These are phyloP conservation scores for Candida cerambycidarum DNA, from an alignment of 805 yeast genomes.

Conservation along the genomic window DNA sequence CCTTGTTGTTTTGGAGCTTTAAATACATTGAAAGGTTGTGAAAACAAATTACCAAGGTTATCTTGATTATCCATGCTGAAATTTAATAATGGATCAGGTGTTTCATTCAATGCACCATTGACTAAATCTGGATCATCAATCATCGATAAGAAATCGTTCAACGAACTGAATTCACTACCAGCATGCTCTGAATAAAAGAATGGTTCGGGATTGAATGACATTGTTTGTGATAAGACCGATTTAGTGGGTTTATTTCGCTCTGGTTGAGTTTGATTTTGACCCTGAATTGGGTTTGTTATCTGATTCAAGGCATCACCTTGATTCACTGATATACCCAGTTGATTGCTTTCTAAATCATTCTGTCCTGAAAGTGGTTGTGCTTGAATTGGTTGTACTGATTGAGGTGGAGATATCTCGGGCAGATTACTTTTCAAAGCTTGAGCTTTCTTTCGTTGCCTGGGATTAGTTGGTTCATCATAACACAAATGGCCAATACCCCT, in stretches of 20 bases:
- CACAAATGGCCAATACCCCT: constrained; percentile 88
- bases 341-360: neutral
- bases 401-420: constrained; percentile 7
- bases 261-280: constrained; percentile 3
- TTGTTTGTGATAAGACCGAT: constrained; percentile 39
- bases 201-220: constrained; percentile 61
- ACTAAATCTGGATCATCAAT: constrained; percentile 81
- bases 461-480: constrained; percentile 62
- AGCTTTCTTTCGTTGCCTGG: constrained; percentile 41
- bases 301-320: neutral
- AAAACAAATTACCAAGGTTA: constrained; percentile 24
- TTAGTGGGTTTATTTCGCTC: constrained; percentile 15
- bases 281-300: neutral
- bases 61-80: constrained; percentile 19
- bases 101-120: constrained; percentile 38
- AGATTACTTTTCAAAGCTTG: constrained; percentile 19
- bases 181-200: constrained; percentile 88
- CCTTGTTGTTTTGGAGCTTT: constrained; percentile 11
- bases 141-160: constrained; percentile 86
- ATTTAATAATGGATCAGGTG: constrained; percentile 22
- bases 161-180: constrained; percentile 86
- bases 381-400: constrained; percentile 2
- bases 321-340: neutral
- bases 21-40: constrained; percentile 18
- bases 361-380: constrained; percentile 8